Percentiles rank a stretch among this genome's conserved stretches.
Evolutionary conservation across 1,284 basidiomycete species (phyloP).

Genomic region (Sporisorium sorghi): DNA sequence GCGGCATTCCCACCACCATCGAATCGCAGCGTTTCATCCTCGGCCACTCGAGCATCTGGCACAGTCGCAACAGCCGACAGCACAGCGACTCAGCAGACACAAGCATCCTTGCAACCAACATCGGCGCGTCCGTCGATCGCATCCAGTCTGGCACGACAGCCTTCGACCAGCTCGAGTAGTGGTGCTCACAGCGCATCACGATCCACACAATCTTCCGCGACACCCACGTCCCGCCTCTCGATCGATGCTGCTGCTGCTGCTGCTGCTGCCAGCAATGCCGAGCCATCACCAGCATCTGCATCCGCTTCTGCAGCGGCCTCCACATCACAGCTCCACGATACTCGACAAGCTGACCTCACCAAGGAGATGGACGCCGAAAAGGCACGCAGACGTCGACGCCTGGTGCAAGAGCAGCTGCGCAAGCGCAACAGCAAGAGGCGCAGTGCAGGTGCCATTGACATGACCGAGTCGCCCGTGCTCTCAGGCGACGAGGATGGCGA

Average conservation of each 20-base stretch:
- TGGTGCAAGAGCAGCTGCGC: conserved; percentile 44
- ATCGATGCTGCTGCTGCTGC: conserved; percentile 3
- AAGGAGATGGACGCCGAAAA: conserved; percentile 24
- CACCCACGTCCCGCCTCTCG: conserved; percentile 5
- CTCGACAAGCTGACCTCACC: background rate
- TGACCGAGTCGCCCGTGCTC: conserved; percentile 2
- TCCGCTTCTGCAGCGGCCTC: no score
- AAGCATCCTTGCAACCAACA: background rate
- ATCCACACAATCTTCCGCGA: conserved; percentile 10
- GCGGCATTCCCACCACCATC: conserved; percentile 6
- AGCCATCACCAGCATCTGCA: conserved; percentile 9
- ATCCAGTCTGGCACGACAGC: conserved; percentile 1
- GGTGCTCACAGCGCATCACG: background rate
- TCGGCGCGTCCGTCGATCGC: conserved; percentile 8
- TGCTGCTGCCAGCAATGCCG: conserved; percentile 3
- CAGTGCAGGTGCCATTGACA: conserved; percentile 20
- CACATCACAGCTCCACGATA: conserved; percentile 5
- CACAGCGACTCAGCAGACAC: background rate
- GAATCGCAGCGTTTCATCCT: conserved; percentile 5
- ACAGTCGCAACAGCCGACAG: conserved; percentile 8
- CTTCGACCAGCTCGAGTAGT: conserved; percentile 8
- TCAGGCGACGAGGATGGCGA: conserved; percentile 9
- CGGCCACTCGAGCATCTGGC: background rate
- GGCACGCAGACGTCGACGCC: conserved; percentile 25
- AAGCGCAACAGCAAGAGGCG: conserved; percentile 36